Base-by-base conservation (phyloP, 371 early-diverging fungal genomes). In the Blastocladiella emersonii region DNA sequence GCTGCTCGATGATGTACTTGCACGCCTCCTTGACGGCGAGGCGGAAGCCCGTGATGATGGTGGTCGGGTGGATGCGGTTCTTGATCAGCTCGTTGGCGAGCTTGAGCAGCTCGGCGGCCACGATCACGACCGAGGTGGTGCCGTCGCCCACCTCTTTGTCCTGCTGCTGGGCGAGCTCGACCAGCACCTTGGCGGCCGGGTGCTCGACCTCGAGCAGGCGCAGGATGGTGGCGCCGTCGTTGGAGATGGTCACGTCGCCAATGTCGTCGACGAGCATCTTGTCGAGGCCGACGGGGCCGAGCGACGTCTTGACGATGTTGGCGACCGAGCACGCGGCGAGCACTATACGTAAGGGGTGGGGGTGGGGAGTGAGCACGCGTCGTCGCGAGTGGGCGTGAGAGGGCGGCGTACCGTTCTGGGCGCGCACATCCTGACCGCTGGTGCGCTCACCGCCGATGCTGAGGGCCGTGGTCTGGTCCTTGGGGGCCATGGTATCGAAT, bases 101-200 rank as follows among this genome's bases (percentile, higher is more conserved):
- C 67, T 90, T 87, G 70, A 99, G 85, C 61, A 99, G 81, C 74
- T 95, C 95, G 56, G 97, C 92, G 21, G 99, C 99, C 66, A 99
- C 88, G 59, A 99, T 86, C 51, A 99, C 99, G n/a, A 99, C 99
- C 39, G 95, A 91, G 1, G 99, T 99, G 32, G 99, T 99, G 45
- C 99, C 99, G 72, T 99, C 99, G 27, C 99, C 99, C 10, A 99
- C 99, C 79, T 99, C 98, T 68, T 91, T 92, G 76, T 99, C 99
- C 81, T 99, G 99, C 69, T 97, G 93, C 64, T 93, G 92, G 60
- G 99, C 99, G 41, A 99, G 84, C 76, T 99, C 99, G 30, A 98
- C 98, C 19, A 99, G 79, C 19, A 98, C 92, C 69, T 87, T 88
- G 43, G 93, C 98, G 12, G 98, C 96, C 25, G 99, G 98, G 75